A percentile compares a stretch with the other conserved stretches of the same genome.
These are phyloP conservation scores for Trichoderma atroviride DNA, from an alignment of 2,329 filamentous ascomycete genomes.

Conservation along the genomic window DNA sequence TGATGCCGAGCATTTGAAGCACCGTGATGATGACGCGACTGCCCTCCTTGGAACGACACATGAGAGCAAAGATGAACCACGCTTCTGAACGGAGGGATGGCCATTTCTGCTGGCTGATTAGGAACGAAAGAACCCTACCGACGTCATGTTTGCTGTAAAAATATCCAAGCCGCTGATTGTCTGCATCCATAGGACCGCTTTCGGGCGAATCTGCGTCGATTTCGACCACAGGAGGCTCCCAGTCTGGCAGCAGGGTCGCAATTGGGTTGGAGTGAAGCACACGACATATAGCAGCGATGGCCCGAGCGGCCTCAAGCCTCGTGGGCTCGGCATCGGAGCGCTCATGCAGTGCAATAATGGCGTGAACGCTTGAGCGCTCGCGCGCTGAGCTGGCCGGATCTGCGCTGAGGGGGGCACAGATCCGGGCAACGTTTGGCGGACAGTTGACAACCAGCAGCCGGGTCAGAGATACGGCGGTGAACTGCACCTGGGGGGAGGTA, in stretches of 20 bases:
- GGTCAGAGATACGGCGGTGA: slow-evolving; percentile 60
- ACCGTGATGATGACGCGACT: slow-evolving; percentile 49
- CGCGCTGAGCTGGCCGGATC: slow-evolving; percentile 35
- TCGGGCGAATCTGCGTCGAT: slow-evolving; percentile 5
- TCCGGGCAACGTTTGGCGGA: slow-evolving; percentile 52
- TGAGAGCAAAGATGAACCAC: slow-evolving; percentile 64
- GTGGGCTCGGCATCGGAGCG: slow-evolving; percentile 53
- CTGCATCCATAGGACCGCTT: slow-evolving; percentile 24
- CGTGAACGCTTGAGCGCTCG: slow-evolving; percentile 41
- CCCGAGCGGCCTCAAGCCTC: slow-evolving; percentile 61
- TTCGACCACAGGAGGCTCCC: slow-evolving; percentile 38
- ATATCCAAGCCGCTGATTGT: slow-evolving; percentile 33
- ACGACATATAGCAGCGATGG: slow-evolving; percentile 56
- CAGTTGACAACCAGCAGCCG: slow-evolving; percentile 59
- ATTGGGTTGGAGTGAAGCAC: slow-evolving; percentile 52
- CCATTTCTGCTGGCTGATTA: slow-evolving; percentile 61
- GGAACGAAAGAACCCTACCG: slow-evolving; percentile 49
- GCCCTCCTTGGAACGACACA: slow-evolving; percentile 56
- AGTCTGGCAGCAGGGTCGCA: slow-evolving; percentile 39
- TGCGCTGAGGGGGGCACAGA: slow-evolving; percentile 48
- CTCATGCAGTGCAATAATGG: slow-evolving; percentile 43
- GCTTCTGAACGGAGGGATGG: slow-evolving; percentile 61
- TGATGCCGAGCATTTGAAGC: slow-evolving; percentile 48
- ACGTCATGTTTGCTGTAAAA: slow-evolving; percentile 51
- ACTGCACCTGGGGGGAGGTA: slow-evolving; percentile 58